Conservation (phyloP, 1,284 basidiomycete species). For the Cystobasidiaceae sp. region DNA sequence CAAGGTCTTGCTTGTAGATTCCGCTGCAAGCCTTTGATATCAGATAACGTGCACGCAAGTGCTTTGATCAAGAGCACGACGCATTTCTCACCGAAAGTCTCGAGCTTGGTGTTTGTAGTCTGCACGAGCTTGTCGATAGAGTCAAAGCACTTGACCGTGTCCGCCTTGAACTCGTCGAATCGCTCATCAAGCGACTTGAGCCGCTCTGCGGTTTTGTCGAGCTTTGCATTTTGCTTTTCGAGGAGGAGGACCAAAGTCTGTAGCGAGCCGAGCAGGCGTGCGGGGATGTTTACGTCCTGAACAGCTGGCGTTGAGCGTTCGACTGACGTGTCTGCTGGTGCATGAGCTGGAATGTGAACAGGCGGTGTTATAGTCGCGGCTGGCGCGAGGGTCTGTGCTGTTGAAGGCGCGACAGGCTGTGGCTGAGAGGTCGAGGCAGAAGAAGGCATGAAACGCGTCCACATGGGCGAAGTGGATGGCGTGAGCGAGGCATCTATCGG, state of each 20-base stretch:
- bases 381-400: no score
- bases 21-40: background rate
- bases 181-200: background rate
- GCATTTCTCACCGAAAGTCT: background rate
- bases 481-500: background rate
- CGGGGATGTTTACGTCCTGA: background rate
- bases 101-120: background rate
- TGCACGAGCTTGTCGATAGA: background rate
- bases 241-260: background rate
- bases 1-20: background rate
- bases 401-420: background rate
- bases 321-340: background rate
- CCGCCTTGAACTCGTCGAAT: background rate
- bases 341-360: background rate
- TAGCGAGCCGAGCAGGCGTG: background rate
- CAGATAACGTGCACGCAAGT: background rate
- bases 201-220: background rate
- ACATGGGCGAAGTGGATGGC: no score
- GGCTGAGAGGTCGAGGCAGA: background rate
- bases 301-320: background rate
- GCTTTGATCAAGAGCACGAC: background rate
- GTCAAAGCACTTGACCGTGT: background rate
- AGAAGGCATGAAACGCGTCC: background rate
- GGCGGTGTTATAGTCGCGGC: no score
- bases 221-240: constrained; percentile 8